These are phyloP conservation scores for Salvia rosmarinus DNA, from an alignment of 257 asterid species.

Conservation along the genomic window DNA sequence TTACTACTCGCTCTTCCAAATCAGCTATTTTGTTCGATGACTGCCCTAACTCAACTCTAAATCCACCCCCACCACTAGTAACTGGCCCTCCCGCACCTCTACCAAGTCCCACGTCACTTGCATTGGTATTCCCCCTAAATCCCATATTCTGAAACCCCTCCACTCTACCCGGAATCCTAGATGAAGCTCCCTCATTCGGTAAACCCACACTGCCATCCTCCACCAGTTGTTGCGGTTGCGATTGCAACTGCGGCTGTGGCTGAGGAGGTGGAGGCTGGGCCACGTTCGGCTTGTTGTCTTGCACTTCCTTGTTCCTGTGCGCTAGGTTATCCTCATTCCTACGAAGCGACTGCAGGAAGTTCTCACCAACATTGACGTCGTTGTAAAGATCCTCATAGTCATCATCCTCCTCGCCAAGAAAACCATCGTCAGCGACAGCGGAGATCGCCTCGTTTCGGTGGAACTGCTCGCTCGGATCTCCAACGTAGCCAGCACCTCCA, in stretches of 20 bases:
- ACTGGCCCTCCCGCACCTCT: slow-evolving; percentile 44
- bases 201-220: slow-evolving; percentile 37
- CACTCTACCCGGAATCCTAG: slow-evolving; percentile 40
- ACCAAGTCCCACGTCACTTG: slow-evolving; percentile 38
- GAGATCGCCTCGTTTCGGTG: slow-evolving; percentile 80
- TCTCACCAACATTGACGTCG: slow-evolving; percentile 95
- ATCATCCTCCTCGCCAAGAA: slow-evolving; percentile 81
- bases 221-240: slow-evolving; percentile 37
- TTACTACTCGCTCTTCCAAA: slow-evolving; percentile 37
- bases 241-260: slow-evolving; percentile 2
- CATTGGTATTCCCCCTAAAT: slow-evolving; percentile 41
- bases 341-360: slow-evolving; percentile 69
- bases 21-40: slow-evolving; percentile 35
- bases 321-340: slow-evolving; percentile 66
- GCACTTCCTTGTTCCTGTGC: slow-evolving; percentile 48
- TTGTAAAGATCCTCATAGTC: slow-evolving; percentile 95
- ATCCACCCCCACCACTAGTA: slow-evolving; percentile 43
- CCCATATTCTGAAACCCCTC: slow-evolving; percentile 52
- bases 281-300: slow-evolving; percentile 40
- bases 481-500: slow-evolving; percentile 42
- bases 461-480: slow-evolving; percentile 67
- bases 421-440: slow-evolving; percentile 85
- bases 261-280: slow-evolving; percentile 33
- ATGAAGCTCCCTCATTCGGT: slow-evolving; percentile 45
- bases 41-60: slow-evolving; percentile 48